Conservation (phyloP, 768 basidiomycete species). For the Naganishia vaughanmartiniae region DNA sequence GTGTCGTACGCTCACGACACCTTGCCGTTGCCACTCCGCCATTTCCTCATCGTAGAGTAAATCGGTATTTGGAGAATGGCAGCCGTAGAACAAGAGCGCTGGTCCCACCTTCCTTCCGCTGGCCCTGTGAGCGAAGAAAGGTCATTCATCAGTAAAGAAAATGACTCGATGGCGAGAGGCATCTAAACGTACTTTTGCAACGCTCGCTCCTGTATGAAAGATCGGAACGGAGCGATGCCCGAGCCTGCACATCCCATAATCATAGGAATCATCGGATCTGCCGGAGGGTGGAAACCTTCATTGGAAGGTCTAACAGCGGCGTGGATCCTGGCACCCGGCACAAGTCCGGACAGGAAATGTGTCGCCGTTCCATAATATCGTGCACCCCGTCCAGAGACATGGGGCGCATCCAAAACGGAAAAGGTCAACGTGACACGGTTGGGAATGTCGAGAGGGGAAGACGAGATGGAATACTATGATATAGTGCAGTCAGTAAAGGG, state of each 20-base stretch:
- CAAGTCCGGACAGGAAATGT: constrained; percentile 55
- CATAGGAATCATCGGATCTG: constrained; percentile 54
- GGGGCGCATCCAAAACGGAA: constrained; percentile 55
- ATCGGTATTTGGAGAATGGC: constrained; percentile 55
- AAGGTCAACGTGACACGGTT: constrained; percentile 56
- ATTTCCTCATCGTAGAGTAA: constrained; percentile 57
- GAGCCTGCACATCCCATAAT: constrained; percentile 58
- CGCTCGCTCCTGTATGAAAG: constrained; percentile 59
- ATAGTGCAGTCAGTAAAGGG: not conserved
- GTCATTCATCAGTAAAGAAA: not conserved
- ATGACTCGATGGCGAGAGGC: not conserved
- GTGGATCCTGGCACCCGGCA: constrained; percentile 55
- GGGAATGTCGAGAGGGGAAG: constrained; percentile 57
- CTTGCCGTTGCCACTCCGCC: constrained; percentile 55
- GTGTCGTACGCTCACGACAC: constrained; percentile 56
- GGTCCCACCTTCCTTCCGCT: constrained; percentile 55
- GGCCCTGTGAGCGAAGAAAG: constrained; percentile 30
- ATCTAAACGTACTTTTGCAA: constrained; percentile 50
- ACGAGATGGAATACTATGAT: constrained; percentile 58
- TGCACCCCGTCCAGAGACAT: constrained; percentile 50
- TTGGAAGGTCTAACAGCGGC: constrained; percentile 54
- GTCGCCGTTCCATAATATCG: constrained; percentile 58
- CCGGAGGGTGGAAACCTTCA: constrained; percentile 56
- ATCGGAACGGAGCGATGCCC: constrained; percentile 59
- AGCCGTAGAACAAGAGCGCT: constrained; percentile 58